Conservation (phyloP, 2,329 filamentous ascomycete species). For the Chrysoporthe cubensis region DNA sequence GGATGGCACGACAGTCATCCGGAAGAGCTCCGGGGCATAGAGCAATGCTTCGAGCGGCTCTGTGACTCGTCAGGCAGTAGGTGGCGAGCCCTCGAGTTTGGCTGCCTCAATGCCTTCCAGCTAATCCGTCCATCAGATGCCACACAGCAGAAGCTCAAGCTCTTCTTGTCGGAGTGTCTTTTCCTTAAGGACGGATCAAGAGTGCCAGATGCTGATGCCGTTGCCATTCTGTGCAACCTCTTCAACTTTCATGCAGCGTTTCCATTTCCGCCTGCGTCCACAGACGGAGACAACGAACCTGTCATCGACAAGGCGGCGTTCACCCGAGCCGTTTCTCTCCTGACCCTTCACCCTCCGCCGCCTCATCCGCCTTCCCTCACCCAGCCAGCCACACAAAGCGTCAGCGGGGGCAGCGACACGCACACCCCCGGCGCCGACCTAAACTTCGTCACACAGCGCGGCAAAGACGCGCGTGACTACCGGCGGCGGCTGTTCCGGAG, state of each 20-base stretch:
- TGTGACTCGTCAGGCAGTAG: background rate
- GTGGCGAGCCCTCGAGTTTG: background rate
- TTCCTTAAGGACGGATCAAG: background rate
- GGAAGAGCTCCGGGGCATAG: background rate
- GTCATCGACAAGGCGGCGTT: background rate
- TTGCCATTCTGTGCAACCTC: background rate
- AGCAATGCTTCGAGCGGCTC: background rate
- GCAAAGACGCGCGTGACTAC: background rate
- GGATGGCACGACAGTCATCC: no score
- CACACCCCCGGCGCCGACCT: background rate
- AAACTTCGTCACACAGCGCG: background rate
- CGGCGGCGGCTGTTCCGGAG: background rate
- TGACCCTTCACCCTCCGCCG: background rate
- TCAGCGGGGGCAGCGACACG: background rate
- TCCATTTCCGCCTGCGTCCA: background rate
- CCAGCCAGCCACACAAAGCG: background rate
- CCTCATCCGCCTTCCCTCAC: background rate
- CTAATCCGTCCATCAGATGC: background rate
- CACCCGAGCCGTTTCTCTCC: background rate
- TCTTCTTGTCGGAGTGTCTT: background rate
- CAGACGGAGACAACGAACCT: background rate
- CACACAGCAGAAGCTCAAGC: background rate
- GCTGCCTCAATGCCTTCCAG: background rate
- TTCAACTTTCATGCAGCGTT: background rate
- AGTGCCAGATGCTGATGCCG: background rate